Evolutionary conservation across 192 early-diverging fungal species (phyloP).

Genomic region (Cetraspora pellucida): DNA sequence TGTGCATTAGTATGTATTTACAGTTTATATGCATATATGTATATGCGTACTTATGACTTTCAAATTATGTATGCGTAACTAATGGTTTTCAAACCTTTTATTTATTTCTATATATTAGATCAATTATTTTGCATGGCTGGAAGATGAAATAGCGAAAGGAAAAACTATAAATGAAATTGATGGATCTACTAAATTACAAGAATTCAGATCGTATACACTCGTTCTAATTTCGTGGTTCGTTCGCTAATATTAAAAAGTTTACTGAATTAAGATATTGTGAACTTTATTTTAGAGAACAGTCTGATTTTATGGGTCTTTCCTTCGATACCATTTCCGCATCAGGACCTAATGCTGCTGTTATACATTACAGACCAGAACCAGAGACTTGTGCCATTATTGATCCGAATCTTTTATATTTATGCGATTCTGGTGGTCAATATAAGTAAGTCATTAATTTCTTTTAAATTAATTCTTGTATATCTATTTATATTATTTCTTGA

Average conservation of each 20-base stretch:
- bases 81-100: too few relatives aligned
- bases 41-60: background rate
- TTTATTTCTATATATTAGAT: conserved; percentile 2
- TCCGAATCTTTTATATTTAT: conserved; percentile 81
- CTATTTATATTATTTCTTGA: background rate
- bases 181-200: conserved; percentile 83
- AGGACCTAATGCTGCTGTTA: conserved; percentile 96
- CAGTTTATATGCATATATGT: background rate
- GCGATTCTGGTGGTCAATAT: conserved; percentile 97
- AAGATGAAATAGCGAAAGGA: conserved; percentile 78
- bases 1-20: conserved; percentile 69
- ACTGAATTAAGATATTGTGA: background rate
- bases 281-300: conserved; percentile 53
- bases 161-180: conserved; percentile 81
- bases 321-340: conserved; percentile 97
- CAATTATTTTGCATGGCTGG: conserved; percentile 88
- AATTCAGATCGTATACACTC: conserved; percentile 57
- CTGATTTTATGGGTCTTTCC: conserved; percentile 87
- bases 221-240: too few relatives aligned
- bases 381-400: conserved; percentile 77
- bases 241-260: background rate
- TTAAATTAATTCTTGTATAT: background rate
- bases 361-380: conserved; percentile 93
- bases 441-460: conserved; percentile 23
- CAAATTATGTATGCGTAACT: background rate